Evolutionary conservation across 768 basidiomycete genomes (phyloP), one percentile per base, ranked within the genome.

Genomic region (Mycena vitilis): DNA sequence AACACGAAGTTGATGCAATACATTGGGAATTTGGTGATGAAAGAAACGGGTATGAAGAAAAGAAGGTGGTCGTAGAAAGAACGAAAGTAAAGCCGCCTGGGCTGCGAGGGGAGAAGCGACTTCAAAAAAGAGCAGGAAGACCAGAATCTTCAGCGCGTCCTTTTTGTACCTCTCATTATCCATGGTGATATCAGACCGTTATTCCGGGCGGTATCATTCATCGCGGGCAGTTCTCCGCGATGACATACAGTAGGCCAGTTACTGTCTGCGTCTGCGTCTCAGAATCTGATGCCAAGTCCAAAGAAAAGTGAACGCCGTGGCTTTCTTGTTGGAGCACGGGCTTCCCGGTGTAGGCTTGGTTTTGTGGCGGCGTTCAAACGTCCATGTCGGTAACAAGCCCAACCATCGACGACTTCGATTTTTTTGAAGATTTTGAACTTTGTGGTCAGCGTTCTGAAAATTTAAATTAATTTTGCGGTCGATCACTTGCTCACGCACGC

Each of bases 21-120:
- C 64, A 65, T 65, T 13, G 25, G 18, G 30, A 47, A 18, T 30
- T 48, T 51, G 63, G 59, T 49, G 23, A 44, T 9, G 34, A 53
- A 20, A 30, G 51, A 16, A 51, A 37, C 22, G 47, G 56, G 25
- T 65, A 65, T 58, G 22, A 51, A 12, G 30, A 59, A 65, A 59
- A 59, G 49, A 59, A 10, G 51, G 64, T 52, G 57, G 51, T 23
- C 54, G 38, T 5, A 52, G 37, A 42, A 57, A 48, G 37, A 65
- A 65, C 64, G 64, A 65, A 59, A 23, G 62, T 34, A 51, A 45
- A 45, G 64, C 64, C 64, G 57, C 64, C 64, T 51, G 64, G 64
- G 64, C 64, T 59, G 57, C n/a, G 40, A 49, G 49, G 65, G 63
- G 54, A 64, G 45, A 58, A 51, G 18, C 34, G 64, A 59, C 47